phyloP scores from a whole-genome alignment of 305 asterid species.

The Rubia tinctorum region DNA sequence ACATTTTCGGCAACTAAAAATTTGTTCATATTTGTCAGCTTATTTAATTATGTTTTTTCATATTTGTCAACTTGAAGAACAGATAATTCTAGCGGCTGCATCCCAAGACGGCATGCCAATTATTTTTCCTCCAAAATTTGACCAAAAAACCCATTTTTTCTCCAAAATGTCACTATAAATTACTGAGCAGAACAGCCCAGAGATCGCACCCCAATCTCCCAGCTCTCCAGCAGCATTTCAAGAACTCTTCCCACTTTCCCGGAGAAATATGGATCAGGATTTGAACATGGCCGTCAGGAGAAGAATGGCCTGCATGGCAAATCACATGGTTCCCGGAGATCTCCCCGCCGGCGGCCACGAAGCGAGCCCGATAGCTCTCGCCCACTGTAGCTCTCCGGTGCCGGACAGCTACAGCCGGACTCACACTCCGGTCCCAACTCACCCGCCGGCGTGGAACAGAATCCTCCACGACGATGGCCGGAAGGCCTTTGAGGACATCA shows the following conservation, averaged over 20 bases:
- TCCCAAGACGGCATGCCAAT: neutral
- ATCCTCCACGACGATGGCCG: conserved; percentile 55
- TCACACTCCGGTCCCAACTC: conserved; percentile 69
- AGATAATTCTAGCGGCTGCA: neutral
- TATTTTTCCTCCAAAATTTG: neutral
- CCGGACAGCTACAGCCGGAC: conserved; percentile 63
- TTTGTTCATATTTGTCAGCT: neutral
- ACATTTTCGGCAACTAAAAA: neutral
- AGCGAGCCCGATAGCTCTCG: neutral
- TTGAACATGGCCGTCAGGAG: conserved; percentile 14
- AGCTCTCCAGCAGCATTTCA: conserved; percentile 11
- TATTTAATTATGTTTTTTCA: no score
- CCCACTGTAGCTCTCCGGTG: conserved; percentile 53
- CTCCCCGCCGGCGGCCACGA: neutral
- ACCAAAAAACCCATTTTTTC: neutral
- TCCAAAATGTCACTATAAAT: neutral
- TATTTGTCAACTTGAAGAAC: conserved; percentile 1
- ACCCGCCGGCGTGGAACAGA: conserved; percentile 55
- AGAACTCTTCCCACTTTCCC: neutral
- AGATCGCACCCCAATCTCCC: neutral
- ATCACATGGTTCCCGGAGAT: conserved; percentile 3
- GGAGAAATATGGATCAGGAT: conserved; percentile 6
- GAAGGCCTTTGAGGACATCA: conserved; percentile 62
- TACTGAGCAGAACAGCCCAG: neutral
- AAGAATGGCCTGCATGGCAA: conserved; percentile 14